Base-by-base conservation (phyloP, 164 flowering plant genomes). In the Liquidambar formosana region DNA sequence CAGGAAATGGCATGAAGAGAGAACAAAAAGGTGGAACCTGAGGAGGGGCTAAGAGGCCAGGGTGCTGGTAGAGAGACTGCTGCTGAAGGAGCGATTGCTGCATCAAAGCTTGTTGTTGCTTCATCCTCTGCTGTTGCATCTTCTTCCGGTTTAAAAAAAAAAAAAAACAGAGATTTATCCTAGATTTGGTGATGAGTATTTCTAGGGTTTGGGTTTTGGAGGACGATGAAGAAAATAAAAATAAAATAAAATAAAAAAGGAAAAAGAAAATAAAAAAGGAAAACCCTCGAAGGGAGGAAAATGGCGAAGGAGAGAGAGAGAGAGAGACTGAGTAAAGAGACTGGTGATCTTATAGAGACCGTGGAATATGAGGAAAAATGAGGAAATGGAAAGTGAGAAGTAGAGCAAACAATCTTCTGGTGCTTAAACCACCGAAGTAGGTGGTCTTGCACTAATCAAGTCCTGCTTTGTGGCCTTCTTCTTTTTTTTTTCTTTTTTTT, bases 101-200 rank as follows among this genome's bases (percentile, higher is more conserved):
- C 85, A 85, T 85, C 79, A 87, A 57, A 10, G 83, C 83, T 71
- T 87, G 87, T 63, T 83, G 82, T 68, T 85, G 86, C 62, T 82
- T 53, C 12, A 65, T 69, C 65, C 75, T 64, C 73, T 77, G 77
- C 43, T 69, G 77, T 57, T 69, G 68, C 74, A 70, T 70, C 75
- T 26, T 77, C 72, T 23, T 33, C 41, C 41, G 41, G 6, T 2
- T 33, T 33, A 33, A 33, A 33, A 33, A 33, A 12, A 1, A 2
- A 33, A 33, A 33, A 33, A 33, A 12, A 1, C 21, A 5, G n/a
- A 49, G n/a, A 49, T 49, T 49, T 49, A 16, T 49, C 53, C 53
- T 2, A 33, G 41, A 33, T 33, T 33, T 33, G 41, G 6, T 33
- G 41, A 33, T 33, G 53, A 49, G 8, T 16, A 15, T 16, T 15